phyloP scores from a whole-genome alignment of 306 rosid genomes.

The Inga laurina region DNA sequence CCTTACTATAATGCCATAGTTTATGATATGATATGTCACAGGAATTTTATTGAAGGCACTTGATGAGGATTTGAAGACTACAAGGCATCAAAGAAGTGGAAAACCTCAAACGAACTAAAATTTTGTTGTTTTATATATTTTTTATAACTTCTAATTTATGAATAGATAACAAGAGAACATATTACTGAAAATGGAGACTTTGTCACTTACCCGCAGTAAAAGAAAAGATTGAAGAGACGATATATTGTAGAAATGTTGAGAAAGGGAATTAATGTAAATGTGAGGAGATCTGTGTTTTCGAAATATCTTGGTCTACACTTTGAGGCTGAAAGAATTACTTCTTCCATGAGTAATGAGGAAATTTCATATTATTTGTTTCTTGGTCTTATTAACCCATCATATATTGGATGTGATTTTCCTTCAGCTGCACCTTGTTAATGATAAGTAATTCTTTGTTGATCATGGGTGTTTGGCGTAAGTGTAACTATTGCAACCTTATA shows the following conservation, averaged over 20 bases:
- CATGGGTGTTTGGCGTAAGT: background rate
- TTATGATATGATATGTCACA: background rate
- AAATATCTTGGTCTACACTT: background rate
- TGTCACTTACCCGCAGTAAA: background rate
- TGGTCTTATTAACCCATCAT: background rate
- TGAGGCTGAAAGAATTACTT: background rate
- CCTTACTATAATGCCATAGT: slow-evolving; percentile 1
- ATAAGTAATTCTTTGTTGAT: background rate
- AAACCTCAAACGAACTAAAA: slow-evolving; percentile 21
- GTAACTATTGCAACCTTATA: background rate
- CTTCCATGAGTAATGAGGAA: background rate
- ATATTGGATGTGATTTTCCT: background rate
- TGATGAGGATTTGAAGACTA: slow-evolving; percentile 17
- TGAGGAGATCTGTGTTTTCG: background rate
- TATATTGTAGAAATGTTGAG: background rate
- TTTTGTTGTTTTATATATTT: background rate
- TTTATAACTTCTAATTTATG: background rate
- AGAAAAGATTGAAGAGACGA: too few species aligned
- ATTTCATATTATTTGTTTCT: background rate
- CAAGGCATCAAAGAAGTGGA: slow-evolving; percentile 15
- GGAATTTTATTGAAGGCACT: background rate
- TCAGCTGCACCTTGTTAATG: background rate
- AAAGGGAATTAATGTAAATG: background rate
- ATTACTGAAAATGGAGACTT: background rate
- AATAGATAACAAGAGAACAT: background rate